Evolutionary conservation across 2,329 filamentous ascomycete genomes (phyloP).

Genomic region (Clarireedia monteithiana): DNA sequence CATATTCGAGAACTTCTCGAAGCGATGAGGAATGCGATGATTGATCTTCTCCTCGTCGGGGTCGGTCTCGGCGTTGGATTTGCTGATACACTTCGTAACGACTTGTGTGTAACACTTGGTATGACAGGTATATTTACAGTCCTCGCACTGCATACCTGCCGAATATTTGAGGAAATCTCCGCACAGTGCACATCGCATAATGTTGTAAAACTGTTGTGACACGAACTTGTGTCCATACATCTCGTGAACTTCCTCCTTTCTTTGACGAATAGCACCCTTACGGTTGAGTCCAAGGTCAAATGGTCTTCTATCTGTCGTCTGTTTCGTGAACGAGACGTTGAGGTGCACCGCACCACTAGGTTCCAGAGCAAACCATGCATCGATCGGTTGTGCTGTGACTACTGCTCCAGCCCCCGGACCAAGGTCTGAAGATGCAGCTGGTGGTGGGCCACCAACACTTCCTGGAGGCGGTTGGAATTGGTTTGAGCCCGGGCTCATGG

Average conservation of each 20-base stretch:
- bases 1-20: slow-evolving; percentile 94
- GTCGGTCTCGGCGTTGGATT: slow-evolving; percentile 96
- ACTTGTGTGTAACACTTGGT: slow-evolving; percentile 95
- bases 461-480: slow-evolving; percentile 38
- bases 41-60: slow-evolving; percentile 99
- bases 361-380: slow-evolving; percentile 95
- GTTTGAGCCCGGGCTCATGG: slow-evolving; percentile 42
- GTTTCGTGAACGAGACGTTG: slow-evolving; percentile 86
- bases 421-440: slow-evolving; percentile 21
- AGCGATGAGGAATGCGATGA: slow-evolving; percentile 95
- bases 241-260: slow-evolving; percentile 96
- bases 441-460: slow-evolving; percentile 17
- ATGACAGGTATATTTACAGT: slow-evolving; percentile 99
- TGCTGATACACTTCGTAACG: slow-evolving; percentile 99
- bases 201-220: slow-evolving; percentile 98
- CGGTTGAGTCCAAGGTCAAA: slow-evolving; percentile 87
- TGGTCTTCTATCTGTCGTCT: slow-evolving; percentile 71
- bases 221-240: slow-evolving; percentile 99
- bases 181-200: slow-evolving; percentile 97
- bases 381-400: slow-evolving; percentile 52
- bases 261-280: slow-evolving; percentile 92
- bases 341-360: slow-evolving; percentile 89
- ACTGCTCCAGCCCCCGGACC: slow-evolving; percentile 29
- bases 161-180: slow-evolving; percentile 98
- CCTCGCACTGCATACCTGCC: slow-evolving; percentile 96